Conservation (phyloP, 2,329 filamentous ascomycete genomes). For the Fusarium vanettenii region DNA sequence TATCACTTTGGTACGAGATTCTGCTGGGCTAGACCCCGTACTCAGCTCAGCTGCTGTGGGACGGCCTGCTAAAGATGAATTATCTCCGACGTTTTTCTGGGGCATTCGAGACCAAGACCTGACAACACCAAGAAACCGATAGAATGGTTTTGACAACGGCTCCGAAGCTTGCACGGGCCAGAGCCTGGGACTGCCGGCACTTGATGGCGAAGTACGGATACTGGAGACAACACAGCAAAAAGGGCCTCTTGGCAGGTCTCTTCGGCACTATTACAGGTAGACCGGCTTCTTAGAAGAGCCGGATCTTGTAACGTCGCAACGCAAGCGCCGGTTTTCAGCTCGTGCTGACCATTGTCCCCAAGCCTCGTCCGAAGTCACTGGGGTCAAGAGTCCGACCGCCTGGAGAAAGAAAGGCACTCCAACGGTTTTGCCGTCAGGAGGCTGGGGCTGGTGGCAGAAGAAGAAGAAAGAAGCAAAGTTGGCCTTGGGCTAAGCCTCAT, state of each 20-base stretch:
- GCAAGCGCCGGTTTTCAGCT: slow-evolving; percentile 28
- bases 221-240: neutral
- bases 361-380: slow-evolving; percentile 1
- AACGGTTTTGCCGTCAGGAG: slow-evolving; percentile 20
- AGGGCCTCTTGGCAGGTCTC: neutral
- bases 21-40: neutral
- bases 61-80: neutral
- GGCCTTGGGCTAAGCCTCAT: slow-evolving; percentile 17
- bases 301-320: slow-evolving; percentile 1
- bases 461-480: neutral
- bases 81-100: neutral
- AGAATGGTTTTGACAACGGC: slow-evolving; percentile 24
- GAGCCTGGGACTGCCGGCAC: neutral
- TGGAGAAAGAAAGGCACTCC: slow-evolving; percentile 7
- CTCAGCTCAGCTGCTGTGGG: slow-evolving; percentile 12
- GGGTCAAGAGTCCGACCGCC: slow-evolving; percentile 23
- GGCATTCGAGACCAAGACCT: neutral
- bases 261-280: slow-evolving; percentile 6
- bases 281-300: neutral
- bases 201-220: neutral
- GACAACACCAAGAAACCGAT: slow-evolving; percentile 8
- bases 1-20: slow-evolving; percentile 13
- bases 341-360: slow-evolving; percentile 13
- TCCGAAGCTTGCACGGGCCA: slow-evolving; percentile 21
- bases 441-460: neutral